Evolutionary conservation across 2,329 filamentous ascomycete genomes (phyloP), one percentile per base, ranked within the genome.

Genomic region (Diplodia mutila): DNA sequence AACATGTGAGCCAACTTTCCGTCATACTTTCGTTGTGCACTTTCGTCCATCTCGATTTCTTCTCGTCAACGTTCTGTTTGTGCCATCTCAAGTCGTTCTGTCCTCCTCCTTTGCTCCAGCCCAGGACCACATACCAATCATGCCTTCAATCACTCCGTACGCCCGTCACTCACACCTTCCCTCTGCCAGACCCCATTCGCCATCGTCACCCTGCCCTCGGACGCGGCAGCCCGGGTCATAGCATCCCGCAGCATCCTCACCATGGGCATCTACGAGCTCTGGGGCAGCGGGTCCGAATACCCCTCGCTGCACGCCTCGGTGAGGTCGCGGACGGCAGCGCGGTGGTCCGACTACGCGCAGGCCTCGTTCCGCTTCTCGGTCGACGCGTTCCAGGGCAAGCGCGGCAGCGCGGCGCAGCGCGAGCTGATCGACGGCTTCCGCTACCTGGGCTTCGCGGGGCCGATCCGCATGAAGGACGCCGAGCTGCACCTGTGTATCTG

Each of bases 181-280:
- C 34, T 16, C 37, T 54, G 66, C n/a, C 68, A 97, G 92, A 93
- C 93, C 51, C 95, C 95, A 49, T 95, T 94, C 76, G 96, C 92
- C 77, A 82, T 97, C 68, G 85, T 97, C 63, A 85, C 84, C 59
- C 84, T 97, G 16, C 71, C 84, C 6, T 80, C 86, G 46, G 88
- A 91, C 51, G 83, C 85, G 25, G 87, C 87, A 25, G 93, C 93
- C 7, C 83, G 83, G 61, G 81, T 82, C 9, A 84, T 98, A 25
- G 85, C 96, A 59, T 82, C 84, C 61, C 90, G 94, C 70, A 93
- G 92, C 55, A 91, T 98, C 71, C 85, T 98, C 61, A 88, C 89
- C 27, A 91, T 93, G 79, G 89, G 87, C 54, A 91, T 98, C 71
- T 92, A 95, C 81, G 93, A 96, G 76, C 86, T 97, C 70, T 98